Conservation (phyloP, 805 yeast species). For the Schwanniomyces sp. region DNA sequence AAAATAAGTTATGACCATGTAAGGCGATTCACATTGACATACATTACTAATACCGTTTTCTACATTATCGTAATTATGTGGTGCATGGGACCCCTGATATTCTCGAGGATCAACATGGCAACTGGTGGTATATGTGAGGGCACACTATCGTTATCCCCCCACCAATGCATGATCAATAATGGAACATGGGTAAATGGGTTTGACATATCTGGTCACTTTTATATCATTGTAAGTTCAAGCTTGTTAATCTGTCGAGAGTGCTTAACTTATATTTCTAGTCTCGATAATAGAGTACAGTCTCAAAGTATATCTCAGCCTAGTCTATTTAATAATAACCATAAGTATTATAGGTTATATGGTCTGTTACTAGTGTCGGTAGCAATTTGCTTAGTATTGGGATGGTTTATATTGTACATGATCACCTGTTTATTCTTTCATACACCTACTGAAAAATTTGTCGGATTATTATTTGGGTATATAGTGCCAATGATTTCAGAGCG, state of each 20-base stretch:
- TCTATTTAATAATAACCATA: background rate
- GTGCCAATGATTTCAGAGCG: conserved; percentile 19
- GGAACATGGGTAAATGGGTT: conserved; percentile 52
- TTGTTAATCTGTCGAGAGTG: conserved; percentile 25
- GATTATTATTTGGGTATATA: conserved; percentile 37
- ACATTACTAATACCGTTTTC: conserved; percentile 8
- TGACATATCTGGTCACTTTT: conserved; percentile 55
- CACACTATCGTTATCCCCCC: conserved; percentile 9
- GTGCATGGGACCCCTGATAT: conserved; percentile 35
- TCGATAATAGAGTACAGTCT: background rate
- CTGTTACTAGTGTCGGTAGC: conserved; percentile 3
- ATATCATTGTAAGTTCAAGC: conserved; percentile 44
- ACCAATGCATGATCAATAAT: conserved; percentile 9
- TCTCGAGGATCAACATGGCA: conserved; percentile 29
- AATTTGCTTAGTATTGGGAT: conserved; percentile 19
- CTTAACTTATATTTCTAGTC: background rate
- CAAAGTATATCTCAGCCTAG: background rate
- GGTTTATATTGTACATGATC: conserved; percentile 41
- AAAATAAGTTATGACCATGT: conserved; percentile 4
- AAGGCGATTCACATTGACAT: conserved; percentile 6
- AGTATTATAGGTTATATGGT: background rate
- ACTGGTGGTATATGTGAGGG: conserved; percentile 41
- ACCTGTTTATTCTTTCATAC: conserved; percentile 55
- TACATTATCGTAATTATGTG: conserved; percentile 18
- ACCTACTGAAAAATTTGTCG: conserved; percentile 44